phyloP scores from a whole-genome alignment of 352 stramenopile species.

The Saprolegnia parasitica region DNA sequence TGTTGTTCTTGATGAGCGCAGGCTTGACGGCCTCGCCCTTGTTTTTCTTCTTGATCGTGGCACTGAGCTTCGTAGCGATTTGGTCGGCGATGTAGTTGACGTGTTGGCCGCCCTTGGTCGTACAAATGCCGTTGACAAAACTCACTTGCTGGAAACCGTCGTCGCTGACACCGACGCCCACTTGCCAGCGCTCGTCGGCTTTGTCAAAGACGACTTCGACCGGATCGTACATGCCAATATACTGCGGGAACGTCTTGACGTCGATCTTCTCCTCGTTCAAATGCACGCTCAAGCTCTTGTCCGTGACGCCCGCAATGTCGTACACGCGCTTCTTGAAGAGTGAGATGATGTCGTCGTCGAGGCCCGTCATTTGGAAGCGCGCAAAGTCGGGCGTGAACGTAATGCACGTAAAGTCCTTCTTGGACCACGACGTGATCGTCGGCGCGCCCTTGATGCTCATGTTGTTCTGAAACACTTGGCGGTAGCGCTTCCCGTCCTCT shows the following conservation, averaged over 20 bases:
- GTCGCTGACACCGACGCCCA: slow-evolving; percentile 90
- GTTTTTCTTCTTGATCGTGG: slow-evolving; percentile 92
- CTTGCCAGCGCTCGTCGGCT: slow-evolving; percentile 92
- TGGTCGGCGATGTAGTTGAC: slow-evolving; percentile 92
- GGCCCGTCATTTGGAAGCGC: slow-evolving; percentile 87
- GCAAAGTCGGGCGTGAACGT: slow-evolving; percentile 95
- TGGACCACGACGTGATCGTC: slow-evolving; percentile 77
- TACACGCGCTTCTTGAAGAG: slow-evolving; percentile 97
- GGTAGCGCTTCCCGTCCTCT: slow-evolving; percentile 91
- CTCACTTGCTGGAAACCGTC: slow-evolving; percentile 94
- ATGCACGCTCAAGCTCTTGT: slow-evolving; percentile 88
- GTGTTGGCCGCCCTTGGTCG: slow-evolving; percentile 94
- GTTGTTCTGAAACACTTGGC: slow-evolving; percentile 88
- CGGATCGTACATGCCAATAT: slow-evolving; percentile 87
- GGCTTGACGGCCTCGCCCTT: slow-evolving; percentile 91
- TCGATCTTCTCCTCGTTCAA: slow-evolving; percentile 92
- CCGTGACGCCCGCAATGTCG: slow-evolving; percentile 94
- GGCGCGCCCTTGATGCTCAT: slow-evolving; percentile 91
- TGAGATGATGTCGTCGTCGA: slow-evolving; percentile 92
- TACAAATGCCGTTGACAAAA: slow-evolving; percentile 98
- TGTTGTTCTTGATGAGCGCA: slow-evolving; percentile 93
- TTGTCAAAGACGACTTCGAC: slow-evolving; percentile 88
- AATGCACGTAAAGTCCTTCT: slow-evolving; percentile 92
- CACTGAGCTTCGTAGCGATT: slow-evolving; percentile 83
- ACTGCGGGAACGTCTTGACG: slow-evolving; percentile 92